Conservation (phyloP, 2,329 filamentous ascomycete species). For the Fusarium sp. region DNA sequence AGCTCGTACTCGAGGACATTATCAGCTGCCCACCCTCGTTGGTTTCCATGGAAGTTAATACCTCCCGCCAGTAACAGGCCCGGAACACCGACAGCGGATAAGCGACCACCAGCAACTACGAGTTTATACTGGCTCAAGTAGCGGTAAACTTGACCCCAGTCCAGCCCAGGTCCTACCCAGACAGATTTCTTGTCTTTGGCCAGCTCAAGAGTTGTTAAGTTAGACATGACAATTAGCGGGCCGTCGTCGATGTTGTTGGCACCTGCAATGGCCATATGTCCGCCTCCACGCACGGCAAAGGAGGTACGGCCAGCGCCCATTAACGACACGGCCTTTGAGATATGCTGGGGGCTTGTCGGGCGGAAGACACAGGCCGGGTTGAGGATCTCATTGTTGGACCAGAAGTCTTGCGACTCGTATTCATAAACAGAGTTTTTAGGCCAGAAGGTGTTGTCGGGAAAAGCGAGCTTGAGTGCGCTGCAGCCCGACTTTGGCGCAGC, state of each 20-base stretch:
- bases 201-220: constrained; percentile 28
- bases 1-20: constrained; percentile 55
- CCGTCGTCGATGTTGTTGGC: constrained; percentile 39
- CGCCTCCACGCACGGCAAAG: constrained; percentile 41
- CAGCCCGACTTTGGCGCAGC: constrained; percentile 4
- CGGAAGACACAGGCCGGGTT: constrained; percentile 30
- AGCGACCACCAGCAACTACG: constrained; percentile 32
- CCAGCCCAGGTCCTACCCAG: constrained; percentile 31
- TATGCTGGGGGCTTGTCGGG: constrained; percentile 6
- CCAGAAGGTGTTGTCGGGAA: constrained; percentile 14
- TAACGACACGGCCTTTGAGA: constrained; percentile 4
- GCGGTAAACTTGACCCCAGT: constrained; percentile 39
- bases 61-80: constrained; percentile 37
- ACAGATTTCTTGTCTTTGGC: constrained; percentile 20
- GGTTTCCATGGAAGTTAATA: constrained; percentile 42
- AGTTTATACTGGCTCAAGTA: constrained; percentile 20
- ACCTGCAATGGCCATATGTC: constrained; percentile 39
- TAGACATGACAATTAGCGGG: constrained; percentile 31
- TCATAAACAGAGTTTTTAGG: constrained; percentile 10
- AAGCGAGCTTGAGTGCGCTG: constrained; percentile 6
- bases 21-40: constrained; percentile 48
- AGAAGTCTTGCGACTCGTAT: constrained; percentile 28
- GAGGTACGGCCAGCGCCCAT: neutral
- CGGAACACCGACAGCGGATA: constrained; percentile 35
- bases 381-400: constrained; percentile 32